Base-by-base conservation (phyloP, 352 stramenopile genomes). In the Pythium myriotylum region DNA sequence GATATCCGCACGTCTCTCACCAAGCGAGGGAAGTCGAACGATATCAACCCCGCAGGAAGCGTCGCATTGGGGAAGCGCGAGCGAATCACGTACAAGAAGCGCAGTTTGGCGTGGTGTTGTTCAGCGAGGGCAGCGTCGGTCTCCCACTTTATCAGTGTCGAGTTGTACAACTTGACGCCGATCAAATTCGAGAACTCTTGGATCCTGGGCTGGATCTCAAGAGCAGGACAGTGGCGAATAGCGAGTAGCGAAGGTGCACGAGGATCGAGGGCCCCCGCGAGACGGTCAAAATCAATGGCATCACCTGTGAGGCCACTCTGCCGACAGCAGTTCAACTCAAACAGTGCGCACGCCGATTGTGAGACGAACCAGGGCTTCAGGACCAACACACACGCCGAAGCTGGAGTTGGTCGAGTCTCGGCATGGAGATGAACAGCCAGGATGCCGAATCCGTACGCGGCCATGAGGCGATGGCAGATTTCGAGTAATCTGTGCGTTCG, bases 151-250 rank as follows among this genome's bases (percentile, higher is more conserved):
- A 22, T 14, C 23, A 70, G 24, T 5, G 62, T 70, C 39, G 43
- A 39, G 57, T 70, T 70, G 51, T 67, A 62, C 9, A 33, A 39
- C 32, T 66, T 62, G 27, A 67, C 4, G 0, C 43, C 51, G 7
- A 61, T 27, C 2, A 67, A 57, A 35, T 47, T 39, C 2, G 54
- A n/a, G n/a, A n/a, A n/a, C n/a, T n/a, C n/a, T n/a, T n/a, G n/a
- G n/a, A n/a, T n/a, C n/a, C n/a, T n/a, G n/a, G n/a, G n/a, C n/a
- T n/a, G n/a, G n/a, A n/a, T n/a, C n/a, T n/a, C n/a, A n/a, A n/a
- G n/a, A n/a, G n/a, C n/a, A n/a, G n/a, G n/a, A n/a, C n/a, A n/a
- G n/a, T n/a, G n/a, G n/a, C n/a, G n/a, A n/a, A n/a, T n/a, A n/a
- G n/a, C n/a, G n/a, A n/a, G n/a, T n/a, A n/a, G n/a, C n/a, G n/a